Conservation (phyloP, 805 yeast genomes). For the Helenozyma rhizophorensis region DNA sequence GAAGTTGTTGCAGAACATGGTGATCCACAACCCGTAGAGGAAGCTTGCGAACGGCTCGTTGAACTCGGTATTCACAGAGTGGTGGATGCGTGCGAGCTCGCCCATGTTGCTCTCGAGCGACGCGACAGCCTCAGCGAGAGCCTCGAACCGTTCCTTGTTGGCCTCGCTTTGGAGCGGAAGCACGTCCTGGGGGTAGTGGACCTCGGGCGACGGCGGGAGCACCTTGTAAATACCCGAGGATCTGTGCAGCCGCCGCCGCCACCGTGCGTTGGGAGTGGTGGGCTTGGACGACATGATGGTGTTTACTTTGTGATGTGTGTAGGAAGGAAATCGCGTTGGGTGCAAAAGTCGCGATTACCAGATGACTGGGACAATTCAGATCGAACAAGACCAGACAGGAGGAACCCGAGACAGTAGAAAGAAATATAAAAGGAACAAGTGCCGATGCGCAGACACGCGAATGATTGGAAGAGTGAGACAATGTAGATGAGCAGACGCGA, state of each 20-base stretch:
- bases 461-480: no score
- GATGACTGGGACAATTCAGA: no score
- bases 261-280: slow-evolving; percentile 7
- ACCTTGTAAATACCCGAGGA: slow-evolving; percentile 20
- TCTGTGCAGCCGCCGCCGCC: slow-evolving; percentile 19
- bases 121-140: slow-evolving; percentile 38
- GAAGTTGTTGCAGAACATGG: slow-evolving; percentile 86
- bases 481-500: no score
- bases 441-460: no score
- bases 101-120: slow-evolving; percentile 58
- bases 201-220: slow-evolving; percentile 37
- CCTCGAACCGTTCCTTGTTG: slow-evolving; percentile 36
- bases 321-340: neutral
- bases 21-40: slow-evolving; percentile 73
- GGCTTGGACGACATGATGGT: slow-evolving; percentile 5
- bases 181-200: slow-evolving; percentile 41
- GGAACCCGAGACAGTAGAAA: no score
- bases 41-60: slow-evolving; percentile 78
- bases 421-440: no score
- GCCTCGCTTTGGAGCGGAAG: slow-evolving; percentile 41
- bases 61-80: slow-evolving; percentile 52
- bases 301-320: neutral
- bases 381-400: no score
- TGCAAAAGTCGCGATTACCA: no score
- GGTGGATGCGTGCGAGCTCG: slow-evolving; percentile 56